phyloP scores from a whole-genome alignment of 306 rosid genomes.

The Vigna reflexopilosa region DNA sequence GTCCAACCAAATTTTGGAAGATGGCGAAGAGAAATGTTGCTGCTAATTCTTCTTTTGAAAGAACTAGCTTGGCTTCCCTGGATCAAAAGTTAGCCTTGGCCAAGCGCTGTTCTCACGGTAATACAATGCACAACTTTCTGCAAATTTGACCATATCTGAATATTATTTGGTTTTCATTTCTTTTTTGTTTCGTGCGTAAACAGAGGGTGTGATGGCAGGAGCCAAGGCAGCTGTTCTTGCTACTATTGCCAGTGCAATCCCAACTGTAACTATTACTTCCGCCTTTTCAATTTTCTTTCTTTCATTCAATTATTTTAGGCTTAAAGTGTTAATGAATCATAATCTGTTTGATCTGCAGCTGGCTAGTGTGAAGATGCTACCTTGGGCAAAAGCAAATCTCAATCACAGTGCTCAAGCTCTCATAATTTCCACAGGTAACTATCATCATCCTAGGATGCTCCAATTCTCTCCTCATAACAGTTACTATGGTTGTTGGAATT shows the following conservation, averaged over 20 bases:
- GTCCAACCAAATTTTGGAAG: constrained; percentile 18
- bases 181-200: constrained; percentile 28
- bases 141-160: neutral
- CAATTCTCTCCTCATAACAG: neutral
- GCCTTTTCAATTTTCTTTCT: constrained; percentile 25
- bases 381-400: constrained; percentile 96
- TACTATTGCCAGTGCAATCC: constrained; percentile 89
- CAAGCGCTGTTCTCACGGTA: constrained; percentile 79
- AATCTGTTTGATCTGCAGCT: constrained; percentile 50
- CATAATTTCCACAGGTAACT: constrained; percentile 84
- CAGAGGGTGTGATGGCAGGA: constrained; percentile 97
- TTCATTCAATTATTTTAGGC: neutral
- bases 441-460: neutral
- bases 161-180: constrained; percentile 10
- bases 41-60: constrained; percentile 65
- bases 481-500: neutral
- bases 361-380: constrained; percentile 94
- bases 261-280: constrained; percentile 64
- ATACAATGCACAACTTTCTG: neutral
- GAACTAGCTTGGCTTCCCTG: constrained; percentile 56
- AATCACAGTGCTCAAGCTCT: constrained; percentile 98
- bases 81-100: constrained; percentile 92
- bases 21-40: constrained; percentile 69
- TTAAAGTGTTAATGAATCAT: neutral
- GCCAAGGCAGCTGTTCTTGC: constrained; percentile 93